These are phyloP conservation scores for Dorcoceras hygrometricum DNA, from an alignment of 257 asterid genomes.

Conservation along the genomic window DNA sequence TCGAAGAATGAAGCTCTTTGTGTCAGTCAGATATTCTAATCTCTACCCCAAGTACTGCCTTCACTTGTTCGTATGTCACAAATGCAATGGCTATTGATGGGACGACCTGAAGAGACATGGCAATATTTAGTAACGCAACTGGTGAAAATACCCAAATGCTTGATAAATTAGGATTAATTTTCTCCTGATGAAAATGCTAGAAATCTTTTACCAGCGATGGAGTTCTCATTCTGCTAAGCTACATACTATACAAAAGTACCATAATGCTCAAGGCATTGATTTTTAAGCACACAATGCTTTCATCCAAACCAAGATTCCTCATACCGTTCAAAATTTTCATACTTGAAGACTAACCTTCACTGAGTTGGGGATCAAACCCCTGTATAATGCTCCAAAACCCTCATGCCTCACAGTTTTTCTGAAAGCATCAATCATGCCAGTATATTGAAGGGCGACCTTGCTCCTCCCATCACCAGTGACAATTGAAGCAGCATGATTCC, in stretches of 20 bases:
- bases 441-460: conserved; percentile 64
- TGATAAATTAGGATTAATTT: neutral
- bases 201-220: neutral
- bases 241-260: neutral
- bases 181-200: neutral
- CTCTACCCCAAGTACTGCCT: conserved; percentile 78
- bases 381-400: conserved; percentile 88
- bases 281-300: neutral
- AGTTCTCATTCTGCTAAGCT: neutral
- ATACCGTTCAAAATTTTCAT: neutral
- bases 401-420: conserved; percentile 86
- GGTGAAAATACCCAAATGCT: neutral
- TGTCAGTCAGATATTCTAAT: conserved; percentile 79
- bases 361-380: conserved; percentile 93
- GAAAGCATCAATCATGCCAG: conserved; percentile 95
- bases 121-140: conserved; percentile 3
- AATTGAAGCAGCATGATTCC: conserved; percentile 84
- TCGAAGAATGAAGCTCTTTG: conserved; percentile 5
- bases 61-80: conserved; percentile 93
- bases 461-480: conserved; percentile 78
- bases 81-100: conserved; percentile 93
- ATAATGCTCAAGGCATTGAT: neutral
- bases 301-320: neutral
- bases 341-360: conserved; percentile 71
- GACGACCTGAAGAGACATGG: conserved; percentile 57